Evolutionary conservation across 2,329 filamentous ascomycete genomes (phyloP).

Genomic region (Fusarium oxysporum): DNA sequence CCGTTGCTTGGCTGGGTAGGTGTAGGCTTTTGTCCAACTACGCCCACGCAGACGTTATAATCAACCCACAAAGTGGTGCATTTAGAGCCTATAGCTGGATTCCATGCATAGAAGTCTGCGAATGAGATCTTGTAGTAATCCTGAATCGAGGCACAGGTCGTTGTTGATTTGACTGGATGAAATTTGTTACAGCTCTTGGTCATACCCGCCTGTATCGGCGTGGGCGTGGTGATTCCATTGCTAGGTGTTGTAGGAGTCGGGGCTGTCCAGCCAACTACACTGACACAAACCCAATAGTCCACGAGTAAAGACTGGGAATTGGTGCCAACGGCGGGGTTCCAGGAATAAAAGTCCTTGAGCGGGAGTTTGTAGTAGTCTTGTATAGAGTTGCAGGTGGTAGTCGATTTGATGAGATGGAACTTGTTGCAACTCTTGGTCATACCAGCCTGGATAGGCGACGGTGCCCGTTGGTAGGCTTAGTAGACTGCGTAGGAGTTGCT

Average conservation of each 20-base stretch:
- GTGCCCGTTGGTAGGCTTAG: neutral
- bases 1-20: neutral
- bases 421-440: neutral
- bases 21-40: neutral
- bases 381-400: neutral
- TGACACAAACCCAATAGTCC: neutral
- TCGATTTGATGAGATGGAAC: neutral
- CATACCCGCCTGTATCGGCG: neutral
- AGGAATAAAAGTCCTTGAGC: neutral
- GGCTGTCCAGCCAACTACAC: neutral
- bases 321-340: neutral
- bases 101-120: neutral
- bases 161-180: neutral
- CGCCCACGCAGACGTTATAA: neutral
- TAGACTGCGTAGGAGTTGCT: neutral
- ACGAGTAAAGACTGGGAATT: neutral
- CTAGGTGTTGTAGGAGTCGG: neutral
- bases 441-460: neutral
- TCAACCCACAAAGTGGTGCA: neutral
- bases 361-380: neutral
- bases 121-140: slow-evolving; percentile 12
- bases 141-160: neutral
- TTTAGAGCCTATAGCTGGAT: slow-evolving; percentile 3
- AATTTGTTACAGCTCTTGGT: neutral
- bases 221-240: neutral